These are phyloP conservation scores for Pleurotus ostreatus DNA, from an alignment of 768 basidiomycete species.

Conservation along the genomic window DNA sequence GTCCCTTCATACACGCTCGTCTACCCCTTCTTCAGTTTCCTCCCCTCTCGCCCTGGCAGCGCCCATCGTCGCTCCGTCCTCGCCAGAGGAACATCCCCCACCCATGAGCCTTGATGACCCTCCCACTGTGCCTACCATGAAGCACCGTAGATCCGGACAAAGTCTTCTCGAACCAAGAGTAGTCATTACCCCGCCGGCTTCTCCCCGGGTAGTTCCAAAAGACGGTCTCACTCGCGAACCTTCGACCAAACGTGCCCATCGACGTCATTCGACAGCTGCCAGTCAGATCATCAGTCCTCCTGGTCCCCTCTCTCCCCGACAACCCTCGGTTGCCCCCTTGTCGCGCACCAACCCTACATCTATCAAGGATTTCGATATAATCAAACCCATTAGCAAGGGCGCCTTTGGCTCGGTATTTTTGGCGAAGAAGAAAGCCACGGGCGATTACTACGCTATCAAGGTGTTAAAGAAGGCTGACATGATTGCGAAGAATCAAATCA, in stretches of 20 bases:
- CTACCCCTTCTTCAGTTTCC: conserved; percentile 85
- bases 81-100: conserved; percentile 57
- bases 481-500: conserved; percentile 99
- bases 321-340: conserved; percentile 72
- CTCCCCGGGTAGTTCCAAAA: conserved; percentile 53
- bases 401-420: conserved; percentile 98
- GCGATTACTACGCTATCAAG: conserved; percentile 99
- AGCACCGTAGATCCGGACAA: conserved; percentile 61
- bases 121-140: conserved; percentile 37
- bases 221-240: conserved; percentile 41
- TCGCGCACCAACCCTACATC: conserved; percentile 82
- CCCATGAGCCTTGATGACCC: conserved; percentile 64
- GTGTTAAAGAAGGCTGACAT: conserved; percentile 99
- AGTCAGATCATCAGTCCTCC: conserved; percentile 61
- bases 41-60: conserved; percentile 83
- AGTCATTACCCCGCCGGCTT: conserved; percentile 71
- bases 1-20: conserved; percentile 70
- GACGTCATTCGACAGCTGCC: conserved; percentile 68
- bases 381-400: conserved; percentile 98
- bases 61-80: conserved; percentile 71
- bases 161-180: conserved; percentile 65
- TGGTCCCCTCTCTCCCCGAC: conserved; percentile 80
- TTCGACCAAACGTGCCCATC: conserved; percentile 53
- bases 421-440: conserved; percentile 96
- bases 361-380: conserved; percentile 98